Conservation (phyloP, 108 stramenopile species). For the Mayamaea pseudoterrestris region DNA sequence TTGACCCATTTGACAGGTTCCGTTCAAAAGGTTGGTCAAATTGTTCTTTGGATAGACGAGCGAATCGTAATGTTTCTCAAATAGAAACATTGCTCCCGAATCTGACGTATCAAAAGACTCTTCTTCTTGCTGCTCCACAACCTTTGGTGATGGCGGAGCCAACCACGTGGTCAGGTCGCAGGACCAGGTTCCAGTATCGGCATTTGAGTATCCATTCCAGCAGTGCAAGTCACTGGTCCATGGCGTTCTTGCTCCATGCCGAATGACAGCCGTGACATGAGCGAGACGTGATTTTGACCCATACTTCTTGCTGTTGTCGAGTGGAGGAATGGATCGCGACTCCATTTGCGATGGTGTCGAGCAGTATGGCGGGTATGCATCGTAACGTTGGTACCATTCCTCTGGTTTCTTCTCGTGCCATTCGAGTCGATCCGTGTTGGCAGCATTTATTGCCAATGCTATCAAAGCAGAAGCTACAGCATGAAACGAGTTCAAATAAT, state of each 20-base stretch:
- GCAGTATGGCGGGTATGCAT: slow-evolving; percentile 62
- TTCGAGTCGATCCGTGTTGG: too few relatives aligned
- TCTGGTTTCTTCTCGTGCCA: too few relatives aligned
- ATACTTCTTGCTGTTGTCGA: background rate
- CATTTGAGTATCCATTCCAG: slow-evolving; percentile 50
- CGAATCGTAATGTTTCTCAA: slow-evolving; percentile 66
- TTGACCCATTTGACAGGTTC: slow-evolving; percentile 85
- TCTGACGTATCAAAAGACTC: background rate
- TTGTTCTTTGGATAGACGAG: slow-evolving; percentile 13
- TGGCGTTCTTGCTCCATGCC: slow-evolving; percentile 73
- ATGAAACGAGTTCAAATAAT: too few relatives aligned
- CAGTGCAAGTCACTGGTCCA: slow-evolving; percentile 23
- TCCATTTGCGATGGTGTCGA: slow-evolving; percentile 56
- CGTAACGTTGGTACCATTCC: slow-evolving; percentile 28
- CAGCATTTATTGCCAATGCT: too few relatives aligned
- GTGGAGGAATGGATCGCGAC: slow-evolving; percentile 39
- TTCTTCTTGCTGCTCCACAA: background rate
- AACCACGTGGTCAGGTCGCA: slow-evolving; percentile 54
- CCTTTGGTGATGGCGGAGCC: slow-evolving; percentile 22
- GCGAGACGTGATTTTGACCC: slow-evolving; percentile 23
- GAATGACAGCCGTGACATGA: slow-evolving; percentile 70
- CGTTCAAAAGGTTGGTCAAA: slow-evolving; percentile 38
- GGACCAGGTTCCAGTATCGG: slow-evolving; percentile 48
- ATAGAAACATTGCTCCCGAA: slow-evolving; percentile 23
- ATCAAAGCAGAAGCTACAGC: too few relatives aligned